Conservation (phyloP, 1,139 yeast species). For the Saccharomyces pastorianus region DNA sequence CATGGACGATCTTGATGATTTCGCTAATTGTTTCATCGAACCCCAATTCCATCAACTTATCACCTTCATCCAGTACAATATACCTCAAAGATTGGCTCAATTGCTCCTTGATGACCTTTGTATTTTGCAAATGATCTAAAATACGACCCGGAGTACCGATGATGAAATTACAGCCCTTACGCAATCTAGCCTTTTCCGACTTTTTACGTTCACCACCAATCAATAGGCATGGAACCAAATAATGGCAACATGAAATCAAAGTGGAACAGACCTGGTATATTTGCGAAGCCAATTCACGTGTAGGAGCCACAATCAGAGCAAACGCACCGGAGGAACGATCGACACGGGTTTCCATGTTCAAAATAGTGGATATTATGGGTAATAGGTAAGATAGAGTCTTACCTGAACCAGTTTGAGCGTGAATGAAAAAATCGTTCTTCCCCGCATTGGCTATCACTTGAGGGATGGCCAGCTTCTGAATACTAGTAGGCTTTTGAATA, state of each 20-base stretch:
- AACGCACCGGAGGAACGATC: conserved; percentile 76
- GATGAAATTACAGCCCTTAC: conserved; percentile 82
- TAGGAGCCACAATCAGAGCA: conserved; percentile 83
- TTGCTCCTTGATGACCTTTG: conserved; percentile 60
- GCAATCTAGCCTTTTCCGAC: conserved; percentile 79
- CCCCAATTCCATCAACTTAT: conserved; percentile 86
- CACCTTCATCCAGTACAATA: conserved; percentile 91
- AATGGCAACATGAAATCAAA: conserved; percentile 63
- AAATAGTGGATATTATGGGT: conserved; percentile 52
- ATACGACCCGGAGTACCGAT: conserved; percentile 92
- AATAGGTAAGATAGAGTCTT: conserved; percentile 79
- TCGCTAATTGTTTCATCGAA: conserved; percentile 86
- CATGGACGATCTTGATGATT: conserved; percentile 54
- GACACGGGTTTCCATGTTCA: conserved; percentile 41
- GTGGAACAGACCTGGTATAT: conserved; percentile 74
- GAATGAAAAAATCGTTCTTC: conserved; percentile 67
- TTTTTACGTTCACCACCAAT: conserved; percentile 95
- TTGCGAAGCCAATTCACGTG: conserved; percentile 91
- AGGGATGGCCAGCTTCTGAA: conserved; percentile 81
- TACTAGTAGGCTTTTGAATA: conserved; percentile 69
- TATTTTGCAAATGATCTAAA: conserved; percentile 87
- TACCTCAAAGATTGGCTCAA: conserved; percentile 69
- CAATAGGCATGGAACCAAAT: conserved; percentile 84
- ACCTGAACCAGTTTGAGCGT: conserved; percentile 96
- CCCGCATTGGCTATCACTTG: conserved; percentile 36